A percentile compares a stretch with the other conserved stretches of the same genome.
phyloP scores from a whole-genome alignment of 371 early-diverging fungal species.

The Mucor saturninus region DNA sequence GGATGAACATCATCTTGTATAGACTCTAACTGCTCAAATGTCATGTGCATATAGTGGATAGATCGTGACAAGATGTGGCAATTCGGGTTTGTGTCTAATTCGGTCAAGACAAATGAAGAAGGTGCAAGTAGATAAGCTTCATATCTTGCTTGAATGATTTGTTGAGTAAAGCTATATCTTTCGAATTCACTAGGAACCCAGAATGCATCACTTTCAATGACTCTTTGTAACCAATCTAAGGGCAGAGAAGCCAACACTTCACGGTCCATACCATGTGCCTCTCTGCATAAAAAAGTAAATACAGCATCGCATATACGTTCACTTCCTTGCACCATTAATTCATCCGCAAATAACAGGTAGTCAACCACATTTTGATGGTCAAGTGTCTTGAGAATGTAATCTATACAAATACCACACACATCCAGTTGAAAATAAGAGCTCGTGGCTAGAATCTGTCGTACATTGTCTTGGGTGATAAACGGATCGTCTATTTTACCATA shows the following conservation, averaged over 20 bases:
- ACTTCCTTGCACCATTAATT: conserved; percentile 57
- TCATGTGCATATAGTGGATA: conserved; percentile 64
- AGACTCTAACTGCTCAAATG: conserved; percentile 55
- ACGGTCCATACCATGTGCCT: conserved; percentile 52
- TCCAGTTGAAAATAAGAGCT: conserved; percentile 65
- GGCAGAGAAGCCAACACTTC: conserved; percentile 47
- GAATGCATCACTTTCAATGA: conserved; percentile 69
- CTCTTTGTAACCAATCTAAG: conserved; percentile 57
- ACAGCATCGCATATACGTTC: conserved; percentile 62
- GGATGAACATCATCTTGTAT: conserved; percentile 54
- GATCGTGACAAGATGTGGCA: conserved; percentile 36
- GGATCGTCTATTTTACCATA: conserved; percentile 51
- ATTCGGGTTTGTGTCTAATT: conserved; percentile 13
- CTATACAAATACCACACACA: conserved; percentile 55
- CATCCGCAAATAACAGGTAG: conserved; percentile 61
- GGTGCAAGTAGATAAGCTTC: background rate
- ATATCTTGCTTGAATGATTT: conserved; percentile 41
- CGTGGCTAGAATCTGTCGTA: conserved; percentile 55
- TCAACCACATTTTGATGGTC: conserved; percentile 52
- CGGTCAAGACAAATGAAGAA: conserved; percentile 2
- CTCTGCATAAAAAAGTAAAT: conserved; percentile 66
- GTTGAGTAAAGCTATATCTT: conserved; percentile 57
- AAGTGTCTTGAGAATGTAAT: conserved; percentile 55
- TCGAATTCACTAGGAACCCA: conserved; percentile 69
- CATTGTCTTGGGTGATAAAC: conserved; percentile 43